These are phyloP conservation scores for Tillandsia fasciculata DNA, from an alignment of 176 grass and related monocot genomes.

Conservation along the genomic window DNA sequence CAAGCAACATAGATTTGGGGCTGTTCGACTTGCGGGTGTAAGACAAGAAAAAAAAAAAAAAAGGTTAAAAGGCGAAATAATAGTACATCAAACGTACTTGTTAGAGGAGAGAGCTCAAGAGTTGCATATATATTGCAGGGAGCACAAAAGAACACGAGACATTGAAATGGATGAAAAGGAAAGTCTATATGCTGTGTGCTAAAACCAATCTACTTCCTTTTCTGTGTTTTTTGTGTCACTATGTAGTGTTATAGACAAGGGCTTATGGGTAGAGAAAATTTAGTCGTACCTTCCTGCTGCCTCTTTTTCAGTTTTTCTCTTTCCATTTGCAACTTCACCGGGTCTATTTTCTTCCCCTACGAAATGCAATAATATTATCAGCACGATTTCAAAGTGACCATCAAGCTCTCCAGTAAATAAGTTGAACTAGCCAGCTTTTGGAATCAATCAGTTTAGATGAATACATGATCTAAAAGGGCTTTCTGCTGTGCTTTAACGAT, in stretches of 20 bases:
- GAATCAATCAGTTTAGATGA: conserved; percentile 3
- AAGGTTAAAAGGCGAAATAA: too few species aligned
- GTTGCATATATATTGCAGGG: too few species aligned
- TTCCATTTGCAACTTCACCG: conserved; percentile 53
- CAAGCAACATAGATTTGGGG: too few species aligned
- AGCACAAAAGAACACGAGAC: too few species aligned
- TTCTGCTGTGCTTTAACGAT: conserved; percentile 76
- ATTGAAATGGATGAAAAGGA: too few species aligned
- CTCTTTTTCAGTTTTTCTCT: conserved; percentile 67
- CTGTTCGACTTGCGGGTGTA: too few species aligned
- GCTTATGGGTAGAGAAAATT: background rate
- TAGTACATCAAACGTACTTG: too few species aligned
- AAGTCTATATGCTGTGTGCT: too few species aligned
- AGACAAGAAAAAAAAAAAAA: too few species aligned
- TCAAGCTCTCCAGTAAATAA: background rate
- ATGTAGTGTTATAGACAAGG: background rate
- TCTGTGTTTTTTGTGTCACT: background rate
- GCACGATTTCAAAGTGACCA: background rate
- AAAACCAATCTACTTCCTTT: too few species aligned
- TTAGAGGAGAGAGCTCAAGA: too few species aligned
- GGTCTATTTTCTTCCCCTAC: conserved; percentile 61
- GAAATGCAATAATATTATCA: conserved; percentile 21
- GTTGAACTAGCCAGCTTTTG: background rate
- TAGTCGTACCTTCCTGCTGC: conserved; percentile 64
- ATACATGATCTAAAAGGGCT: conserved; percentile 68